Conservation (phyloP, 73 alveolate genomes). For the Stentor roeselii region DNA sequence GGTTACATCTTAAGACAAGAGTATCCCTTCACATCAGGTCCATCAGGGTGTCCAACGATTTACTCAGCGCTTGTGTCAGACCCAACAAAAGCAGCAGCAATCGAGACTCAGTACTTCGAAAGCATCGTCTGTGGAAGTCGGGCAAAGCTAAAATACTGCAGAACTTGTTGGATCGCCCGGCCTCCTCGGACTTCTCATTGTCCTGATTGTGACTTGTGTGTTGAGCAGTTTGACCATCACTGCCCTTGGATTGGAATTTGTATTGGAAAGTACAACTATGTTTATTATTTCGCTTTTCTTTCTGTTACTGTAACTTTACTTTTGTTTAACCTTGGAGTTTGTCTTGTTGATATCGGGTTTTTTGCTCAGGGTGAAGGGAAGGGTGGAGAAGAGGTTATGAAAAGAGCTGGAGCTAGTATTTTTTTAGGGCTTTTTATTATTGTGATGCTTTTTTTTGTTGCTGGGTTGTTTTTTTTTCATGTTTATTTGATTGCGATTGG, state of each 20-base stretch:
- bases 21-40: slow-evolving; percentile 24
- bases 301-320: slow-evolving; percentile 11
- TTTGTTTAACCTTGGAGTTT: neutral
- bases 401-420: neutral
- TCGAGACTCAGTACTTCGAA: neutral
- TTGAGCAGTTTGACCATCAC: slow-evolving; percentile 43
- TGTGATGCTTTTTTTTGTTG: neutral
- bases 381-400: neutral
- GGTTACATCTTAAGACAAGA: slow-evolving; percentile 26
- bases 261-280: slow-evolving; percentile 39
- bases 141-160: slow-evolving; percentile 15
- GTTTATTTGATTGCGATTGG: neutral
- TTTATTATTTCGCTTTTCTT: neutral
- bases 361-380: neutral
- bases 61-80: neutral
- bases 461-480: neutral
- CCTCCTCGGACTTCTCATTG: slow-evolving; percentile 50
- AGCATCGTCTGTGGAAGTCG: neutral
- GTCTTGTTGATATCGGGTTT: neutral
- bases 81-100: slow-evolving; percentile 2
- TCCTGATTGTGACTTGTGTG: slow-evolving; percentile 41
- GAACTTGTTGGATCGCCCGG: slow-evolving; percentile 30
- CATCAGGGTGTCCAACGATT: neutral
- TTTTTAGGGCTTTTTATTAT: neutral
- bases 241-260: slow-evolving; percentile 48